A percentile compares a stretch with the other conserved stretches of the same genome.
These are phyloP conservation scores for Vanilla planifolia DNA, from an alignment of 106 monocot genomes.

Conservation along the genomic window DNA sequence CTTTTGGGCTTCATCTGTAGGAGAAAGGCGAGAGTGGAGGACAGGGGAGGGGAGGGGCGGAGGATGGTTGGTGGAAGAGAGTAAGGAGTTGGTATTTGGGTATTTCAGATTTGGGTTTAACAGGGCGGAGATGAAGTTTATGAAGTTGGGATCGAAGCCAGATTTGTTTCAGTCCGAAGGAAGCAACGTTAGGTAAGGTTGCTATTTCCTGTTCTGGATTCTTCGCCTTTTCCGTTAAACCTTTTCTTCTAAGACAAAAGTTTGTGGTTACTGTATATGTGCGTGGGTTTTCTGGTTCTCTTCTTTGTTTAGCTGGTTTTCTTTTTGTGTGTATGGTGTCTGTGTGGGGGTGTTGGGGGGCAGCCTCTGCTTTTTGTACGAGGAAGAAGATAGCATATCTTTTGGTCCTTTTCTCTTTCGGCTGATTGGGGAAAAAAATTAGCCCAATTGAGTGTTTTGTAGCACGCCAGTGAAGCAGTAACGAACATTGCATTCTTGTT, in stretches of 20 bases:
- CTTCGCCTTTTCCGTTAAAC: background rate
- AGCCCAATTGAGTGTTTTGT: too few relatives aligned
- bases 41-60: background rate
- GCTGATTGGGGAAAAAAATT: background rate
- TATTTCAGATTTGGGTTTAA: background rate
- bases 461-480: too few relatives aligned
- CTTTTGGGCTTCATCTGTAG: too few relatives aligned
- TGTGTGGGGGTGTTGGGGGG: too few relatives aligned
- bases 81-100: conserved; percentile 10
- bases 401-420: background rate
- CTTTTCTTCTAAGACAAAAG: background rate
- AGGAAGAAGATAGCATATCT: background rate
- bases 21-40: conserved; percentile 2
- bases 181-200: conserved; percentile 39
- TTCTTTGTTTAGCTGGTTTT: too few relatives aligned
- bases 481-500: too few relatives aligned
- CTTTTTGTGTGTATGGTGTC: too few relatives aligned
- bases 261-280: background rate
- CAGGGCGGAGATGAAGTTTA: conserved; percentile 53
- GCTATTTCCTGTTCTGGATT: background rate
- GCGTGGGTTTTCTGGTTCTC: too few relatives aligned
- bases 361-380: background rate
- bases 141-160: conserved; percentile 78
- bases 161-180: conserved; percentile 53
- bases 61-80: background rate